These are phyloP conservation scores for Kodamaea neixiangensis DNA, from an alignment of 805 yeast genomes.

Conservation along the genomic window DNA sequence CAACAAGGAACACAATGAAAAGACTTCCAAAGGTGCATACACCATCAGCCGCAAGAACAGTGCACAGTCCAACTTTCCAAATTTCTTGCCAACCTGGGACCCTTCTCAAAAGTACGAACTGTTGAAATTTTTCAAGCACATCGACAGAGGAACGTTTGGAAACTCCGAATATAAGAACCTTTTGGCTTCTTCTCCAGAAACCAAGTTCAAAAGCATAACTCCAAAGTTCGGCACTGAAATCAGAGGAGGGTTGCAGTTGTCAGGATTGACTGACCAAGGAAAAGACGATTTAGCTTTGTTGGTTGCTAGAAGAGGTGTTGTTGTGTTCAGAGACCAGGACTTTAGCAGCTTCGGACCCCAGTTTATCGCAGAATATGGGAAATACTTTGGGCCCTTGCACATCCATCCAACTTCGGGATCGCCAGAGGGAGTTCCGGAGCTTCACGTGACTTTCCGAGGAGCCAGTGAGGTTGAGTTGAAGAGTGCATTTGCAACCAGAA, in stretches of 20 bases:
- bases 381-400: slow-evolving; percentile 69
- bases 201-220: slow-evolving; percentile 23
- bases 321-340: slow-evolving; percentile 35
- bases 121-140: slow-evolving; percentile 26
- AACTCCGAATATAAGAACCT: slow-evolving; percentile 22
- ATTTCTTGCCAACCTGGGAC: slow-evolving; percentile 37
- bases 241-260: slow-evolving; percentile 29
- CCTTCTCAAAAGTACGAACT: slow-evolving; percentile 32
- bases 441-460: slow-evolving; percentile 62
- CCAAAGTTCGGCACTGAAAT: slow-evolving; percentile 37
- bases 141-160: slow-evolving; percentile 32
- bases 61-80: slow-evolving; percentile 25
- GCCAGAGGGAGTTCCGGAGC: slow-evolving; percentile 61
- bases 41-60: slow-evolving; percentile 28
- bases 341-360: slow-evolving; percentile 41
- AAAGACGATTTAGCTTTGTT: slow-evolving; percentile 36
- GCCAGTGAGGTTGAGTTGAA: slow-evolving; percentile 41
- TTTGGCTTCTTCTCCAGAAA: slow-evolving; percentile 18
- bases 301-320: slow-evolving; percentile 38
- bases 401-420: slow-evolving; percentile 76
- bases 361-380: slow-evolving; percentile 56
- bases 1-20: slow-evolving; percentile 21
- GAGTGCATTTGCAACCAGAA: slow-evolving; percentile 34
- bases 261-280: slow-evolving; percentile 25
- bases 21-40: slow-evolving; percentile 25